Percentiles rank a stretch among this genome's conserved stretches.
Conservation (phyloP, 495 filamentous ascomycete genomes). For the Aspergillus nidulans region DNA sequence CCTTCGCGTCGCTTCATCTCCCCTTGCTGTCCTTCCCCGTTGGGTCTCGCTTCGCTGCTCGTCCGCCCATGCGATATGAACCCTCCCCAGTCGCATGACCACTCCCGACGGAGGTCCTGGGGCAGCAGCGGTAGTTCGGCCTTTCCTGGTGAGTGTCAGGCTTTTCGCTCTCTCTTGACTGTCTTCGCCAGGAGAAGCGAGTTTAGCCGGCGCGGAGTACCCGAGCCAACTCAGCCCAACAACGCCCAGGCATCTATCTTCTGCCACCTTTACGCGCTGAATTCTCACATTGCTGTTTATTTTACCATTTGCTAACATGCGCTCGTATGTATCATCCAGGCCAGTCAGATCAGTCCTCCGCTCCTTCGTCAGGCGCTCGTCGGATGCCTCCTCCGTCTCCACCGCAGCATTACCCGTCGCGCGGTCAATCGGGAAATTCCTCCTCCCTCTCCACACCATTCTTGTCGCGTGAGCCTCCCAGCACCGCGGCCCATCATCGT, state of each 20-base stretch:
- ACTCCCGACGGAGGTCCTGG: constrained; percentile 31
- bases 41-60: constrained; percentile 6
- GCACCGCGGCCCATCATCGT: constrained; percentile 45
- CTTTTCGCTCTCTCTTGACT: constrained; percentile 10
- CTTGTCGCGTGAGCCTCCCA: constrained; percentile 48
- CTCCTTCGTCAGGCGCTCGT: constrained; percentile 45
- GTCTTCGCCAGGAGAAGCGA: constrained; percentile 2
- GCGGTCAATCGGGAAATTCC: constrained; percentile 39
- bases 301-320: constrained; percentile 13
- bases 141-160: constrained; percentile 35
- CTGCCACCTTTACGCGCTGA: background rate
- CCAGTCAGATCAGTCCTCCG: constrained; percentile 37
- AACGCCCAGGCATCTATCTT: background rate
- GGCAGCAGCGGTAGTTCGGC: constrained; percentile 35
- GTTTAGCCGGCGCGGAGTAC: constrained; percentile 1
- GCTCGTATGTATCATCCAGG: constrained; percentile 15
- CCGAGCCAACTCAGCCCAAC: background rate
- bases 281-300: background rate
- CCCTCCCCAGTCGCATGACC: constrained; percentile 28
- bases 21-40: constrained; percentile 4
- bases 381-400: constrained; percentile 60
- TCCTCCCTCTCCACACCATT: constrained; percentile 42
- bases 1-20: background rate
- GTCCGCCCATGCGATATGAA: constrained; percentile 31
- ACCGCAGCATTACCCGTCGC: constrained; percentile 47